phyloP scores from a whole-genome alignment of 768 basidiomycete species.

The Leccinellum albellum region DNA sequence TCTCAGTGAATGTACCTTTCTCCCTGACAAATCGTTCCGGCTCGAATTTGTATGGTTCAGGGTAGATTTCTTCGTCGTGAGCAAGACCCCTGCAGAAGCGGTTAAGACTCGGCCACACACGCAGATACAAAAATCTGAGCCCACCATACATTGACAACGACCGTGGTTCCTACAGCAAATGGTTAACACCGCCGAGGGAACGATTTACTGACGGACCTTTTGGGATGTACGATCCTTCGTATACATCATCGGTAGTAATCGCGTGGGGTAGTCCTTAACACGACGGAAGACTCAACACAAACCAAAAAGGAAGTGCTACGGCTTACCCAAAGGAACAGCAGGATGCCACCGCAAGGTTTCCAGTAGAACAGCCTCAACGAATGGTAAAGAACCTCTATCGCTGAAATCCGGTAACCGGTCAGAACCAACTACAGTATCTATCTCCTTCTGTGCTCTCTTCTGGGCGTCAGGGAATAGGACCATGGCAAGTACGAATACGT shows the following conservation, averaged over 20 bases:
- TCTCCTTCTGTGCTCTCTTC: slow-evolving; percentile 23
- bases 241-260: slow-evolving; percentile 18
- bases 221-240: slow-evolving; percentile 24
- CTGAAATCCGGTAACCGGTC: slow-evolving; percentile 20
- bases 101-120: neutral
- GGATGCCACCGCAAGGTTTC: slow-evolving; percentile 26
- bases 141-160: slow-evolving; percentile 25
- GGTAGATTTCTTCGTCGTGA: slow-evolving; percentile 36
- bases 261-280: slow-evolving; percentile 21
- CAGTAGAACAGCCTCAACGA: slow-evolving; percentile 20
- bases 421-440: slow-evolving; percentile 20
- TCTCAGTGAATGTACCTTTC: slow-evolving; percentile 14
- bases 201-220: slow-evolving; percentile 14
- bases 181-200: neutral
- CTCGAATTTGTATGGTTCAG: slow-evolving; percentile 37
- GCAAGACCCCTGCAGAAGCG: slow-evolving; percentile 34
- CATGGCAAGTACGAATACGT: slow-evolving; percentile 28
- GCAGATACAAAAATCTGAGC: neutral
- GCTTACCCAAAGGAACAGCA: slow-evolving; percentile 18
- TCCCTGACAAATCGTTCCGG: slow-evolving; percentile 37
- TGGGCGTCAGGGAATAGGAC: slow-evolving; percentile 25
- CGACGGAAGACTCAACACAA: neutral
- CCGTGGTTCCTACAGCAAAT: slow-evolving; percentile 12
- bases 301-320: neutral
- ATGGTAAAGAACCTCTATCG: slow-evolving; percentile 24